A percentile compares a stretch with the other conserved stretches of the same genome.
Conservation (phyloP, 106 monocot genomes). For the Hemerocallis citrina region DNA sequence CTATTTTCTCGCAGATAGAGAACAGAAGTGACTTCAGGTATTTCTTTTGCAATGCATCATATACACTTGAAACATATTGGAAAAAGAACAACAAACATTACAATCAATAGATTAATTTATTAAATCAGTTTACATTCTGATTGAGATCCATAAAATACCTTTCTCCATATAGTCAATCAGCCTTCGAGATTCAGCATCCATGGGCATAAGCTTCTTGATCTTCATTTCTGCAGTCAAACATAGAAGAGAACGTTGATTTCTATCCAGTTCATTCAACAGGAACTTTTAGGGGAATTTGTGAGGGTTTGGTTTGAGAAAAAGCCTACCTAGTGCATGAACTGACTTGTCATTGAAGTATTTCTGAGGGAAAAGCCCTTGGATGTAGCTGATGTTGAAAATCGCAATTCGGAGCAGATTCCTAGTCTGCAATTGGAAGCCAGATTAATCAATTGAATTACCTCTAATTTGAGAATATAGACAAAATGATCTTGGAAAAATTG, state of each 20-base stretch:
- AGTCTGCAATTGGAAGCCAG: no score
- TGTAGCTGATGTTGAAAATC: constrained; percentile 98
- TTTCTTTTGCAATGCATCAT: constrained; percentile 97
- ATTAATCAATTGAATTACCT: no score
- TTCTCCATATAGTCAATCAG: constrained; percentile 99
- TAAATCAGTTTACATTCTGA: not conserved
- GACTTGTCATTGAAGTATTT: constrained; percentile 97
- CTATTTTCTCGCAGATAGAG: constrained; percentile 78
- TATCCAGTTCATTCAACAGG: not conserved
- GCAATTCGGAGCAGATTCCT: constrained; percentile 96
- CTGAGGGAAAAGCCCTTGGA: constrained; percentile 91
- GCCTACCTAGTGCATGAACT: constrained; percentile 83
- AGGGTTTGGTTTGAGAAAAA: not conserved
- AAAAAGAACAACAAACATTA: not conserved
- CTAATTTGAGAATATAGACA: no score
- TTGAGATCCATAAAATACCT: constrained; percentile 32
- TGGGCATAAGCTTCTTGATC: constrained; percentile 97
- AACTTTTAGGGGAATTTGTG: not conserved
- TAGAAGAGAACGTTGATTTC: not conserved
- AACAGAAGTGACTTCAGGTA: constrained; percentile 91
- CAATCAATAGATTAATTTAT: not conserved
- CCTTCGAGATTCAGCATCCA: constrained; percentile 82
- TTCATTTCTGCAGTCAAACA: constrained; percentile 71
- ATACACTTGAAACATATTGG: constrained; percentile 49
- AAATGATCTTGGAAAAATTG: no score